Evolutionary conservation across 768 basidiomycete genomes (phyloP).

Genomic region (Clathrus columnatus): DNA sequence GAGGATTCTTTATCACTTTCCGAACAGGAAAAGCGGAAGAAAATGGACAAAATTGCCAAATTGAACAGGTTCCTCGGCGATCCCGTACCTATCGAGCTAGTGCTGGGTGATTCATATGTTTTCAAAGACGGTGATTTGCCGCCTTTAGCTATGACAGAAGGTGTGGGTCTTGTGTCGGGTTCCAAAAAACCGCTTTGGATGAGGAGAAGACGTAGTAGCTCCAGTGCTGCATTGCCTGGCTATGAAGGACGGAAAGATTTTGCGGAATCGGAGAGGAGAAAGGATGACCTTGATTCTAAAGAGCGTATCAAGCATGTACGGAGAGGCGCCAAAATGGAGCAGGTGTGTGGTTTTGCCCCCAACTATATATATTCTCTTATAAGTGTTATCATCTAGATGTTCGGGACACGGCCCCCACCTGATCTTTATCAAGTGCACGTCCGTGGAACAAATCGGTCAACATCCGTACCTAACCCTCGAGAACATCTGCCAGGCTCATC

Average conservation of each 20-base stretch:
- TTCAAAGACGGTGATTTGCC: slow-evolving; percentile 26
- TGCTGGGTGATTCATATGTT: slow-evolving; percentile 27
- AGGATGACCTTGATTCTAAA: slow-evolving; percentile 58
- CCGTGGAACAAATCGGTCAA: neutral
- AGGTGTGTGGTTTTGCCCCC: slow-evolving; percentile 36
- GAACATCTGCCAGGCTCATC: neutral
- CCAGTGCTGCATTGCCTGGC: slow-evolving; percentile 37
- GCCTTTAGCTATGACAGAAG: slow-evolving; percentile 22
- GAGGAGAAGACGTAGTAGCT: slow-evolving; percentile 45
- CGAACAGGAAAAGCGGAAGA: slow-evolving; percentile 57
- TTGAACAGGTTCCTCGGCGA: slow-evolving; percentile 84
- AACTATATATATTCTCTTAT: slow-evolving; percentile 5
- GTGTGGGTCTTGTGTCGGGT: slow-evolving; percentile 17
- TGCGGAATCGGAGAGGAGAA: slow-evolving; percentile 49
- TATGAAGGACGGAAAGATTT: slow-evolving; percentile 43
- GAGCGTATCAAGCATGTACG: slow-evolving; percentile 77
- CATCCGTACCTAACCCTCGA: neutral
- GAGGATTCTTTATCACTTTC: slow-evolving; percentile 21
- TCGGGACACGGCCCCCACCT: slow-evolving; percentile 74
- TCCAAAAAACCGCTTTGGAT: slow-evolving; percentile 33
- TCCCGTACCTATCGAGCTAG: slow-evolving; percentile 60
- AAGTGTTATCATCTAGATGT: slow-evolving; percentile 42
- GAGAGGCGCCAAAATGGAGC: slow-evolving; percentile 81
- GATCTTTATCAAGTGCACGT: slow-evolving; percentile 49
- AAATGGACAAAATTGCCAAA: slow-evolving; percentile 69